phyloP scores from a whole-genome alignment of 257 asterid genomes.

The Scutellaria barbata region DNA sequence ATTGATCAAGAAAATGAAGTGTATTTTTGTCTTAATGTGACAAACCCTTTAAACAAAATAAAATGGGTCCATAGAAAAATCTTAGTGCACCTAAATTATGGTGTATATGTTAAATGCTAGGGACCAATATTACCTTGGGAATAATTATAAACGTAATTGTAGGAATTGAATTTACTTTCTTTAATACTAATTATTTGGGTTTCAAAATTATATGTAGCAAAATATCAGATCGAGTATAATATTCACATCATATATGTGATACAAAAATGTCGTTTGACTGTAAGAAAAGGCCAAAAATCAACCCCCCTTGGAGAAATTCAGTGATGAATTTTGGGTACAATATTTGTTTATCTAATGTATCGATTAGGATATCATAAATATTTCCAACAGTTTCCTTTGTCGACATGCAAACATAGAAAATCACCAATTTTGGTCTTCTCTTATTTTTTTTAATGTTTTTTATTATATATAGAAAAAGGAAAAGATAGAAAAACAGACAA shows the following conservation, averaged over 20 bases:
- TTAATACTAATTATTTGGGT: no score
- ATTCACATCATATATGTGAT: no score
- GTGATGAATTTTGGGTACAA: neutral
- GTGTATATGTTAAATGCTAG: constrained; percentile 35
- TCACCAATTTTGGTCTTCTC: constrained; percentile 36
- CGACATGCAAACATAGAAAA: constrained; percentile 28
- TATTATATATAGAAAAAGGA: neutral
- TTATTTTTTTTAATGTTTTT: neutral
- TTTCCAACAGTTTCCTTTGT: constrained; percentile 31
- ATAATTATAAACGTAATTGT: neutral
- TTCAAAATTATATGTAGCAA: no score
- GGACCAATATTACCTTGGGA: constrained; percentile 15
- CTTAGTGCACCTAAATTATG: constrained; percentile 26
- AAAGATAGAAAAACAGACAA: constrained; percentile 6
- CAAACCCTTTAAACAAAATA: neutral
- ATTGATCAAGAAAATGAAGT: constrained; percentile 43
- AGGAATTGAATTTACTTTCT: neutral
- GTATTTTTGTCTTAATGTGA: constrained; percentile 40
- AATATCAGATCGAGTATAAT: no score
- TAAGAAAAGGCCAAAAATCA: neutral
- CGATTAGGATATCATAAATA: constrained; percentile 34
- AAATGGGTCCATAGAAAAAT: constrained; percentile 41
- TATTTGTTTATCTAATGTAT: constrained; percentile 6
- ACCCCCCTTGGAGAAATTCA: neutral
- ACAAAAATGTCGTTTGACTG: neutral